Percentiles rank a stretch among this genome's conserved stretches.
These are phyloP conservation scores for Astrothelium subdiscretum DNA, from an alignment of 495 filamentous ascomycete genomes.

Conservation along the genomic window DNA sequence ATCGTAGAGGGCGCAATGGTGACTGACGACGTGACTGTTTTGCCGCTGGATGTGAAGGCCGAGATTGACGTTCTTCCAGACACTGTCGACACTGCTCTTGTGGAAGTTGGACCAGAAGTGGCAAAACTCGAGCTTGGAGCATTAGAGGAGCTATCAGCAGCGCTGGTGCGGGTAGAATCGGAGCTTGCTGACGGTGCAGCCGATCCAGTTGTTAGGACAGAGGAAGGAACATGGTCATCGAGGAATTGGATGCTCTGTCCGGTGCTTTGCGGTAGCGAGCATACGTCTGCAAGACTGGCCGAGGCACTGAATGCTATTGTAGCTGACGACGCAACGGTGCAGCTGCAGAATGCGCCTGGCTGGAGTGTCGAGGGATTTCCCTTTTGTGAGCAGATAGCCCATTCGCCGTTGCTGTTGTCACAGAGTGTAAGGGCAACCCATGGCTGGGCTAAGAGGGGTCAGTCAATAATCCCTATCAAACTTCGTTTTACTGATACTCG, in stretches of 20 bases:
- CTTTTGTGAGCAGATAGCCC: slow-evolving; percentile 1
- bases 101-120: not conserved
- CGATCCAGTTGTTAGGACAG: not conserved
- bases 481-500: not conserved
- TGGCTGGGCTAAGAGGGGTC: slow-evolving; percentile 1
- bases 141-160: not conserved
- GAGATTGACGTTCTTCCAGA: slow-evolving; percentile 1
- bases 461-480: not conserved
- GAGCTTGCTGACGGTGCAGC: not conserved
- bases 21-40: not conserved
- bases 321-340: not conserved
- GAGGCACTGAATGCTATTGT: not conserved
- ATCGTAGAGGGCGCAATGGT: slow-evolving; percentile 2
- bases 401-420: slow-evolving; percentile 1
- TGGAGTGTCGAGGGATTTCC: slow-evolving; percentile 1
- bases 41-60: slow-evolving; percentile 1
- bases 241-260: slow-evolving; percentile 2
- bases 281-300: not conserved
- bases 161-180: not conserved
- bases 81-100: slow-evolving; percentile 1
- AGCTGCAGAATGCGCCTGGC: slow-evolving; percentile 1
- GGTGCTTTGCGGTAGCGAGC: not conserved
- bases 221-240: slow-evolving; percentile 1
- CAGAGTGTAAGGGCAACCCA: not conserved
- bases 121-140: not conserved